Conservation (phyloP, 139 green algal species). For the Picochlorum sp. region DNA sequence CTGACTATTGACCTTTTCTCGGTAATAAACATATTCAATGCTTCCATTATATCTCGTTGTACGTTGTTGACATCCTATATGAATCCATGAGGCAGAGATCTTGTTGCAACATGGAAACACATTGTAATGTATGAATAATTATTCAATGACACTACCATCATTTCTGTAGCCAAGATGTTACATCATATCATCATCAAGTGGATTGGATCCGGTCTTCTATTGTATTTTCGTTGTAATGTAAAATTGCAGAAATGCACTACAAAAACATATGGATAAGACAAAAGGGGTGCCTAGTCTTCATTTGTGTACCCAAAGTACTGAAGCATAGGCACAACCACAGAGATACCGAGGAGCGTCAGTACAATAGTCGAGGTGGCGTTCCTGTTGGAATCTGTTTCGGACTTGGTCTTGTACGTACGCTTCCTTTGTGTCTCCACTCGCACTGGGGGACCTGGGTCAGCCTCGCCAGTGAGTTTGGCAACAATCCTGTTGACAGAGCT, state of each 20-base stretch:
- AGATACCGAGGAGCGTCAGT: slow-evolving; percentile 71
- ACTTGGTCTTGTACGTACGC: slow-evolving; percentile 84
- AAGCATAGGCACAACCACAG: slow-evolving; percentile 90
- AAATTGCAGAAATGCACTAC: not conserved
- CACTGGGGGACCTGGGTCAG: slow-evolving; percentile 32
- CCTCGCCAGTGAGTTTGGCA: slow-evolving; percentile 61
- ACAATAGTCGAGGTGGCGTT: slow-evolving; percentile 76
- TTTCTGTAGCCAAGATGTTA: no score
- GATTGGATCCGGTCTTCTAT: no score
- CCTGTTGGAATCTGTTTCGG: slow-evolving; percentile 70
- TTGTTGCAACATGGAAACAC: no score
- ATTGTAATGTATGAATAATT: no score
- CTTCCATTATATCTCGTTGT: no score
- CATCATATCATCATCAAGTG: no score
- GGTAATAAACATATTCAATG: no score
- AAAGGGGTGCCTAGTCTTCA: not conserved
- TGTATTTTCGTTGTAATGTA: no score
- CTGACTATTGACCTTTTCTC: no score
- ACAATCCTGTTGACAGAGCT: slow-evolving; percentile 69
- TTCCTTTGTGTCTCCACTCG: slow-evolving; percentile 39
- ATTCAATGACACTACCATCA: no score
- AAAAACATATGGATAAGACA: not conserved
- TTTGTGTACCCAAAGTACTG: slow-evolving; percentile 67
- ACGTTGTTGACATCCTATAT: no score
- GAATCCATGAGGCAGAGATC: no score